Conservation (phyloP, 2,329 filamentous ascomycete species). For the Penicillium sumatraense region DNA sequence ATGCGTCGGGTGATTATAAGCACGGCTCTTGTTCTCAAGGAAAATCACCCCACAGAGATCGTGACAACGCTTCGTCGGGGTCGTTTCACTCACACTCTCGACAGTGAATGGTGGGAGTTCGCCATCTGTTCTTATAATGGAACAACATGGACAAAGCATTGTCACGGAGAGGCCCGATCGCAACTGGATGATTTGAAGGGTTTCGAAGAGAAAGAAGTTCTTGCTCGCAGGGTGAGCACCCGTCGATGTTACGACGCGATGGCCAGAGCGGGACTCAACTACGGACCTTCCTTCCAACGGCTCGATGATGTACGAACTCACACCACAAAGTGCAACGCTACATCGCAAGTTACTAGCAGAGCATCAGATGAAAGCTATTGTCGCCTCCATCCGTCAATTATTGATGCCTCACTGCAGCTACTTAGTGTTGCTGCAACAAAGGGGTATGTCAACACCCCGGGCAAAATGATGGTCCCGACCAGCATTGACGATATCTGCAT, state of each 20-base stretch:
- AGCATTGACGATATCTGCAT: conserved; percentile 27
- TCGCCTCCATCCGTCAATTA: conserved; percentile 26
- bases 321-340: conserved; percentile 8
- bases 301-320: conserved; percentile 12
- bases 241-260: conserved; percentile 20
- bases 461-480: conserved; percentile 25
- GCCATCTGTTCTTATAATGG: conserved; percentile 28
- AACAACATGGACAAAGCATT: conserved; percentile 29
- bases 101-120: conserved; percentile 33
- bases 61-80: conserved; percentile 20
- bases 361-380: conserved; percentile 12
- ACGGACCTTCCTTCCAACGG: conserved; percentile 17
- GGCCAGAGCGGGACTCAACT: conserved; percentile 20
- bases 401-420: conserved; percentile 28
- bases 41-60: conserved; percentile 30
- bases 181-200: conserved; percentile 6
- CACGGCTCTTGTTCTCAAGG: conserved; percentile 14
- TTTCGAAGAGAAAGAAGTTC: background rate
- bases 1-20: background rate
- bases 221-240: conserved; percentile 16
- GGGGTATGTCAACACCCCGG: conserved; percentile 20
- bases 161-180: conserved; percentile 26
- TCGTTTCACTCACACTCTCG: conserved; percentile 14
- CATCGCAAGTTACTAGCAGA: conserved; percentile 6
- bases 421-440: conserved; percentile 24